phyloP scores from a whole-genome alignment of 495 filamentous ascomycete species.

The Poronia punctata region DNA sequence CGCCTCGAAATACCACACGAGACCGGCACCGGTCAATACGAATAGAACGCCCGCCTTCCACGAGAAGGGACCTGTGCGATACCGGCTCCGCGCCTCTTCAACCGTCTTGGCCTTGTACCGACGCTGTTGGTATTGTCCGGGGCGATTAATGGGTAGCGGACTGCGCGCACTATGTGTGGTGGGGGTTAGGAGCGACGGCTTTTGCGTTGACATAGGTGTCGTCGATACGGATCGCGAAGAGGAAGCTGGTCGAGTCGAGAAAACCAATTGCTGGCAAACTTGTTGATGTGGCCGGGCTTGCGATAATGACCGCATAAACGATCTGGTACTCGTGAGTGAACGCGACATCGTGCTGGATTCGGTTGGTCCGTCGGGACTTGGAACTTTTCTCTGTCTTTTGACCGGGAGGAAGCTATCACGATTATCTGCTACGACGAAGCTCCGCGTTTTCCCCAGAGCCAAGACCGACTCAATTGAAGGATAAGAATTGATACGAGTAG shows the following conservation, averaged over 20 bases:
- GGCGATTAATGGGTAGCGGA: background rate
- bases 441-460: too few species aligned
- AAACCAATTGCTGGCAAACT: constrained; percentile 18
- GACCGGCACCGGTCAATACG: constrained; percentile 63
- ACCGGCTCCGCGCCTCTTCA: constrained; percentile 46
- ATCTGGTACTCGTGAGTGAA: constrained; percentile 11
- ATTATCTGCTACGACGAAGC: too few species aligned
- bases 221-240: constrained; percentile 6
- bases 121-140: constrained; percentile 12
- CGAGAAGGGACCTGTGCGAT: constrained; percentile 68
- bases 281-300: constrained; percentile 10
- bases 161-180: constrained; percentile 3
- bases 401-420: too few species aligned
- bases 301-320: constrained; percentile 14
- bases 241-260: constrained; percentile 10
- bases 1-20: constrained; percentile 81
- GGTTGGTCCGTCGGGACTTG: too few species aligned
- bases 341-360: constrained; percentile 17
- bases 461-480: too few species aligned
- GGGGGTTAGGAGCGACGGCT: constrained; percentile 1
- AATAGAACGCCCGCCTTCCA: constrained; percentile 85
- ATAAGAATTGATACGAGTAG: too few species aligned
- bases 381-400: too few species aligned
- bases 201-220: constrained; percentile 1
- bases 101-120: constrained; percentile 44